Percentiles rank a stretch among this genome's conserved stretches.
These are phyloP conservation scores for Gossypioides kirkii DNA, from an alignment of 345 rosid species.

Conservation along the genomic window DNA sequence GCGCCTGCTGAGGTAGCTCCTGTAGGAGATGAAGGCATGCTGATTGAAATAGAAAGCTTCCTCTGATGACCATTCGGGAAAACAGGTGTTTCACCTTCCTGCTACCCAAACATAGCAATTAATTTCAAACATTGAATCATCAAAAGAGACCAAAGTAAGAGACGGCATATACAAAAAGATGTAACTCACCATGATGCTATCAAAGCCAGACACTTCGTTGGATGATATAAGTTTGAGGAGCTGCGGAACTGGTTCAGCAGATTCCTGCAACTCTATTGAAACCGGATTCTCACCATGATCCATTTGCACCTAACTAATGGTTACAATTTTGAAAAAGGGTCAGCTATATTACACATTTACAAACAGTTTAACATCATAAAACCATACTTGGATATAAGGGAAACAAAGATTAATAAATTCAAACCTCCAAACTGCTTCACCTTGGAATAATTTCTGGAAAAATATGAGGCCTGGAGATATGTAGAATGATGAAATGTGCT, in stretches of 20 bases:
- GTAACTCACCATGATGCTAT: conserved; percentile 18
- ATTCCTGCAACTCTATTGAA: conserved; percentile 16
- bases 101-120: neutral
- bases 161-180: too few species aligned
- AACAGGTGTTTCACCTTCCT: neutral
- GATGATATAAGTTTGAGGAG: conserved; percentile 38
- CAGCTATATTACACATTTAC: neutral
- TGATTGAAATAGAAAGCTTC: conserved; percentile 16
- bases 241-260: conserved; percentile 28
- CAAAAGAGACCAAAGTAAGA: neutral
- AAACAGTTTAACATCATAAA: neutral
- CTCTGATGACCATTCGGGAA: neutral
- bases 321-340: neutral
- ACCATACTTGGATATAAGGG: neutral
- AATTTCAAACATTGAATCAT: neutral
- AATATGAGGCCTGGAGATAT: neutral
- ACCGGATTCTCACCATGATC: conserved; percentile 11
- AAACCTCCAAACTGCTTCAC: conserved; percentile 9
- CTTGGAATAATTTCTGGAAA: neutral
- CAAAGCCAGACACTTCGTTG: conserved; percentile 36
- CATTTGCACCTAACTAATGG: conserved; percentile 23
- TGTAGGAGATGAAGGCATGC: conserved; percentile 51
- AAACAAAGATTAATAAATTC: neutral
- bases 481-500: neutral
- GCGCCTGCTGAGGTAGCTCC: conserved; percentile 13